phyloP scores from a whole-genome alignment of 176 grass and related monocot species.

The Lolium perenne region DNA sequence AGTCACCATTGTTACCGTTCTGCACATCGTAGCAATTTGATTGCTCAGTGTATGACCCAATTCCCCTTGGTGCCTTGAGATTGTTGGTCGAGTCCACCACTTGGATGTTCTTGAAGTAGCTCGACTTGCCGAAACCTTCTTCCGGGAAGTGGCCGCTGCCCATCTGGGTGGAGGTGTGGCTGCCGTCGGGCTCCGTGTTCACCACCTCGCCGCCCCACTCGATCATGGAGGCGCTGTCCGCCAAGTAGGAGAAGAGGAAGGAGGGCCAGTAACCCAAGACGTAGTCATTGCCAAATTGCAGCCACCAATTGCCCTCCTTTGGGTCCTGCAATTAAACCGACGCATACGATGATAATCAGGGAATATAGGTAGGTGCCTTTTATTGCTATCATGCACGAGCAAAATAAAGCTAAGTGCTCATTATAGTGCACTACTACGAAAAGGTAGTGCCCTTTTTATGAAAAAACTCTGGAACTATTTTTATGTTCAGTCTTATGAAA shows the following conservation, averaged over 20 bases:
- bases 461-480: constrained; percentile 15
- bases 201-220: constrained; percentile 91
- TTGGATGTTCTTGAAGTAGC: constrained; percentile 92
- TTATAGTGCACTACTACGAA: constrained; percentile 41
- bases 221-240: constrained; percentile 81
- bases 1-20: constrained; percentile 91
- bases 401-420: constrained; percentile 31
- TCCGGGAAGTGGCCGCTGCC: constrained; percentile 84
- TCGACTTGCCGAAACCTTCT: constrained; percentile 84
- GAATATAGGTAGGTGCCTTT: constrained; percentile 32
- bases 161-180: constrained; percentile 85
- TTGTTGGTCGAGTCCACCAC: constrained; percentile 82
- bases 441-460: constrained; percentile 44
- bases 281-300: constrained; percentile 72
- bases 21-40: constrained; percentile 90
- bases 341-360: constrained; percentile 29
- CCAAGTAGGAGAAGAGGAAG: constrained; percentile 81
- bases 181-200: constrained; percentile 74
- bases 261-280: constrained; percentile 88
- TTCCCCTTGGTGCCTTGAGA: constrained; percentile 63
- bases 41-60: constrained; percentile 85
- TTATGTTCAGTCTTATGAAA: neutral
- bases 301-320: constrained; percentile 86
- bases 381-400: constrained; percentile 41
- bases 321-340: constrained; percentile 59